A percentile compares a stretch with the other conserved stretches of the same genome.
Conservation (phyloP, 116 monocot species). For the Phalaenopsis hybrid region DNA sequence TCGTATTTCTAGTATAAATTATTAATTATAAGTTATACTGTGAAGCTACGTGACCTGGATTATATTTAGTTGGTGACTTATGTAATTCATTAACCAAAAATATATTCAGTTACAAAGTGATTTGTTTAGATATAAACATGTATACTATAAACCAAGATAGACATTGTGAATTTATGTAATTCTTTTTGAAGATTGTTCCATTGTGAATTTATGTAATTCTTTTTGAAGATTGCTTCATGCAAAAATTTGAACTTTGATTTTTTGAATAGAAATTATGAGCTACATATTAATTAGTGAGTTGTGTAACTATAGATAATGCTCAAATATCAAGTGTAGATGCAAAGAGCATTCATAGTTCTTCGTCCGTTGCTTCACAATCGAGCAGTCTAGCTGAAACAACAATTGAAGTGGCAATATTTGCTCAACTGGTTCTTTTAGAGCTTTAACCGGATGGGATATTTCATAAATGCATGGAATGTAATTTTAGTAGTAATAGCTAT, state of each 20-base stretch:
- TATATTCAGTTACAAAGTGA: not conserved
- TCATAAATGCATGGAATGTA: too few species aligned
- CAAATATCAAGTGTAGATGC: conserved; percentile 19
- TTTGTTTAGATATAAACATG: not conserved
- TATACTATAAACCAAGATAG: not conserved
- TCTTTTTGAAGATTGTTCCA: not conserved
- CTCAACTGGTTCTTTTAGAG: conserved; percentile 59
- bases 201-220: not conserved
- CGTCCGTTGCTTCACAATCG: conserved; percentile 50
- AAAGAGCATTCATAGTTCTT: conserved; percentile 84
- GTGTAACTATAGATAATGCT: not conserved
- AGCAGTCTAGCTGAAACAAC: conserved; percentile 97
- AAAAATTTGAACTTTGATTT: not conserved
- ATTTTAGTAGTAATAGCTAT: too few species aligned
- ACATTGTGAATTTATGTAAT: not conserved
- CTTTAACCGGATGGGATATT: too few species aligned
- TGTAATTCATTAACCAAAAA: not conserved
- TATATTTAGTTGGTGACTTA: not conserved
- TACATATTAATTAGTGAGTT: too few species aligned
- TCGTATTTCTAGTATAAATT: too few species aligned
- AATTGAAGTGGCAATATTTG: conserved; percentile 91
- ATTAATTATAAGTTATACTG: not conserved
- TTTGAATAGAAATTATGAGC: too few species aligned
- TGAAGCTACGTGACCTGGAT: not conserved
- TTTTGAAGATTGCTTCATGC: not conserved